Conservation (phyloP, 306 rosid genomes). For the Prunus dulcis region DNA sequence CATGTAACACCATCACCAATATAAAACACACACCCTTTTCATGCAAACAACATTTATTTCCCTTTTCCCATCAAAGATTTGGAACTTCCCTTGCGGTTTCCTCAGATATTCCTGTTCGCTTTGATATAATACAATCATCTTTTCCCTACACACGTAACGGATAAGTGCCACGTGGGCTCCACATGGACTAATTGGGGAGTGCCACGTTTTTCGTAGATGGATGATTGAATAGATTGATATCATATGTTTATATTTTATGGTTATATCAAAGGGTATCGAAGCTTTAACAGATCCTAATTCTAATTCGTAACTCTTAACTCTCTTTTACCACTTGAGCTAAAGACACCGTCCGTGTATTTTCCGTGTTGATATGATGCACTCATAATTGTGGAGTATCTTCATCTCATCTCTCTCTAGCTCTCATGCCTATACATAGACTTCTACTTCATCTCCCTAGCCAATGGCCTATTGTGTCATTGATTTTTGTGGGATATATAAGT, state of each 20-base stretch:
- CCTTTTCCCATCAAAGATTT: background rate
- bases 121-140: slow-evolving; percentile 6
- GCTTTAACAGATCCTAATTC: too few relatives aligned
- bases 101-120: background rate
- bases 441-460: background rate
- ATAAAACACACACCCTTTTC: background rate
- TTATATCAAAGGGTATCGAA: background rate
- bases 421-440: background rate
- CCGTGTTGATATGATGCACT: background rate
- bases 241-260: background rate
- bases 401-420: background rate
- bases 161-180: slow-evolving; percentile 39
- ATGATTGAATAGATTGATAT: background rate
- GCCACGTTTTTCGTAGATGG: slow-evolving; percentile 18
- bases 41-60: slow-evolving; percentile 4
- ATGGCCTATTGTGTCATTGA: background rate
- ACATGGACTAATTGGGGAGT: slow-evolving; percentile 6
- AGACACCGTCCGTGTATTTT: background rate
- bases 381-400: background rate
- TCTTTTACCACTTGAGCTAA: too few relatives aligned
- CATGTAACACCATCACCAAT: slow-evolving; percentile 31
- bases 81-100: slow-evolving; percentile 1
- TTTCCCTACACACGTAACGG: slow-evolving; percentile 7
- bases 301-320: too few relatives aligned
- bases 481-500: slow-evolving; percentile 2